phyloP scores from a whole-genome alignment of 495 filamentous ascomycete species.

The Lasiosphaeriaceae sp. region DNA sequence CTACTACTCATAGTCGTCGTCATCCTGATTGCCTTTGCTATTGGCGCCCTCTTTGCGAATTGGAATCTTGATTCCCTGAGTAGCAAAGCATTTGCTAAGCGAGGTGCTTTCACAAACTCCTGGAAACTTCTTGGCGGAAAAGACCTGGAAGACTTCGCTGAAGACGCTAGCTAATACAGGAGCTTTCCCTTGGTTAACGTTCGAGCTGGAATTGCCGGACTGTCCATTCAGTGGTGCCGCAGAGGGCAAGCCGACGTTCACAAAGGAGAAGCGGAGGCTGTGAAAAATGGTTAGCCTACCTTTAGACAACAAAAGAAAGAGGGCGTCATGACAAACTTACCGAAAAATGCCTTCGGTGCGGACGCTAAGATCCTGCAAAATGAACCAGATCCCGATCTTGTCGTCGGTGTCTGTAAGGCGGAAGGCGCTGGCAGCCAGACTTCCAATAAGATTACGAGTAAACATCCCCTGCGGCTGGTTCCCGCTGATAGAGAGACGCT shows the following conservation, averaged over 20 bases:
- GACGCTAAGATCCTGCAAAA: conserved; percentile 92
- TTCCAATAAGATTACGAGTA: conserved; percentile 93
- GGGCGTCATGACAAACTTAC: conserved; percentile 43
- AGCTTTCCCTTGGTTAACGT: conserved; percentile 72
- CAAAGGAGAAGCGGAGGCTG: conserved; percentile 60
- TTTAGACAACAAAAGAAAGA: background rate
- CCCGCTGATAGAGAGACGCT: conserved; percentile 36
- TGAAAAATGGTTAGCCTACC: background rate
- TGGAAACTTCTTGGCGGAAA: conserved; percentile 95
- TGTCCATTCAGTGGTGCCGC: too few relatives aligned
- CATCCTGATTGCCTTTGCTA: conserved; percentile 60
- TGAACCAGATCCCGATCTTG: conserved; percentile 93
- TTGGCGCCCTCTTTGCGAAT: conserved; percentile 82
- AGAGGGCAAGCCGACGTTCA: conserved; percentile 64
- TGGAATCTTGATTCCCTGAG: conserved; percentile 95
- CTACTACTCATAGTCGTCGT: conserved; percentile 46
- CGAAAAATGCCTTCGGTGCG: conserved; percentile 87
- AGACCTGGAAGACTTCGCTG: conserved; percentile 89
- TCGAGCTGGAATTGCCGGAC: conserved; percentile 25
- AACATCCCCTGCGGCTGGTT: conserved; percentile 77
- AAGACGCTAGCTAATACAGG: conserved; percentile 86
- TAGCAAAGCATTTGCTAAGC: conserved; percentile 91
- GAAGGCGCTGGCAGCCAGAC: conserved; percentile 85
- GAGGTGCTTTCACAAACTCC: conserved; percentile 92
- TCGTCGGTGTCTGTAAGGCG: conserved; percentile 76